phyloP scores from a whole-genome alignment of 495 filamentous ascomycete species.

The Eremomyces bilateralis region DNA sequence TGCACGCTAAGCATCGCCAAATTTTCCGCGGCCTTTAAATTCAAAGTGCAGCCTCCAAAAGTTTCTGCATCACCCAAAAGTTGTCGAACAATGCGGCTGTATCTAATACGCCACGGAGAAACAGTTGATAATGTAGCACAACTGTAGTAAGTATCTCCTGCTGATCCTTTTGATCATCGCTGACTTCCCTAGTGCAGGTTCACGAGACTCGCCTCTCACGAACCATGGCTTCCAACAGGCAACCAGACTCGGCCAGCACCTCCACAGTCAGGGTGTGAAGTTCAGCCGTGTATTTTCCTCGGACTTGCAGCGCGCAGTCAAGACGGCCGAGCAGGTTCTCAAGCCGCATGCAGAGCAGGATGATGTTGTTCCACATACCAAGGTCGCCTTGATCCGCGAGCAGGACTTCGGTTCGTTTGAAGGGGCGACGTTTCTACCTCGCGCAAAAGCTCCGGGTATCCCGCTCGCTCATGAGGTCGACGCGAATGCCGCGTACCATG shows the following conservation, averaged over 20 bases:
- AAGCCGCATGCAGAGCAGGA: background rate
- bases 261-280: slow-evolving; percentile 25
- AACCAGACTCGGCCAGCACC: slow-evolving; percentile 34
- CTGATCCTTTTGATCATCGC: slow-evolving; percentile 1
- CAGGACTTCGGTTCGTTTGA: slow-evolving; percentile 52
- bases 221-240: slow-evolving; percentile 65
- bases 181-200: slow-evolving; percentile 39
- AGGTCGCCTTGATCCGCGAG: slow-evolving; percentile 36
- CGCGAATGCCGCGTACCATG: slow-evolving; percentile 13
- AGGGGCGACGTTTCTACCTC: slow-evolving; percentile 24
- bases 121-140: slow-evolving; percentile 69
- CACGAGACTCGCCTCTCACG: slow-evolving; percentile 57
- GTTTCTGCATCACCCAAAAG: background rate
- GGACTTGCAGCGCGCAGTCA: slow-evolving; percentile 46
- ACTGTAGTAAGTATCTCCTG: slow-evolving; percentile 35
- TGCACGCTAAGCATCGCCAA: too few relatives aligned
- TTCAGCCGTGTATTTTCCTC: slow-evolving; percentile 58
- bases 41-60: too few relatives aligned
- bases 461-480: background rate
- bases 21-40: too few relatives aligned
- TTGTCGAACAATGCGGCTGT: slow-evolving; percentile 34
- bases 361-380: slow-evolving; percentile 17
- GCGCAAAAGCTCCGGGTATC: slow-evolving; percentile 3
- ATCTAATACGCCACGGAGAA: slow-evolving; percentile 71
- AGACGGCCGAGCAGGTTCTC: slow-evolving; percentile 38